Percentiles rank a stretch among this genome's conserved stretches.
Evolutionary conservation across 2,329 filamentous ascomycete genomes (phyloP).

Genomic region (Pseudogymnoascus destructans): DNA sequence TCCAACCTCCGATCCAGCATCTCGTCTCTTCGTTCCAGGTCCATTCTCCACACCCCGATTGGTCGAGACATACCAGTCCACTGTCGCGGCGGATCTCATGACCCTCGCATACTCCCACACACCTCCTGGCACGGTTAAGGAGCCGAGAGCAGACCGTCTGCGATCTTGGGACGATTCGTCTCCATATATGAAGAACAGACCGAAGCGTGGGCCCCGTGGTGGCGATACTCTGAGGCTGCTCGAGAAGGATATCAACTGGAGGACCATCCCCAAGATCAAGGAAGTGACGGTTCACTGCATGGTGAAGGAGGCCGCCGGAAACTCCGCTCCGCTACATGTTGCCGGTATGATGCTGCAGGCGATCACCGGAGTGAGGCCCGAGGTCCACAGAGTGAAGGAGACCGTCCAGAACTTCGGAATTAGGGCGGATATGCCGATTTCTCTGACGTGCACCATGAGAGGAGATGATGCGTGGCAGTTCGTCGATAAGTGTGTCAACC

Average conservation of each 20-base stretch:
- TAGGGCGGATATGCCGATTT: slow-evolving; percentile 54
- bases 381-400: slow-evolving; percentile 54
- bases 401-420: slow-evolving; percentile 67
- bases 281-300: slow-evolving; percentile 70
- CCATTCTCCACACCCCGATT: slow-evolving; percentile 82
- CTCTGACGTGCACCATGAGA: slow-evolving; percentile 63
- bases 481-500: slow-evolving; percentile 74
- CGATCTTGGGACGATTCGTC: slow-evolving; percentile 80
- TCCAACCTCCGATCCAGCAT: slow-evolving; percentile 71
- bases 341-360: slow-evolving; percentile 74
- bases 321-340: slow-evolving; percentile 65
- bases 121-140: slow-evolving; percentile 58
- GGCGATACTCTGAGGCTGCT: slow-evolving; percentile 57
- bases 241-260: slow-evolving; percentile 63
- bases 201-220: slow-evolving; percentile 72
- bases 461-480: slow-evolving; percentile 83
- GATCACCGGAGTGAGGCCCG: slow-evolving; percentile 65
- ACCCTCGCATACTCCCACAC: slow-evolving; percentile 78
- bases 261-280: slow-evolving; percentile 71
- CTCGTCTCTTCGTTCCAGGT: slow-evolving; percentile 77
- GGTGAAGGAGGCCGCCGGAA: slow-evolving; percentile 52
- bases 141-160: slow-evolving; percentile 49
- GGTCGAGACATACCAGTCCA: slow-evolving; percentile 79
- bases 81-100: slow-evolving; percentile 76
- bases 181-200: slow-evolving; percentile 88